Evolutionary conservation across 306 rosid species (phyloP).

Genomic region (Geum urbanum): DNA sequence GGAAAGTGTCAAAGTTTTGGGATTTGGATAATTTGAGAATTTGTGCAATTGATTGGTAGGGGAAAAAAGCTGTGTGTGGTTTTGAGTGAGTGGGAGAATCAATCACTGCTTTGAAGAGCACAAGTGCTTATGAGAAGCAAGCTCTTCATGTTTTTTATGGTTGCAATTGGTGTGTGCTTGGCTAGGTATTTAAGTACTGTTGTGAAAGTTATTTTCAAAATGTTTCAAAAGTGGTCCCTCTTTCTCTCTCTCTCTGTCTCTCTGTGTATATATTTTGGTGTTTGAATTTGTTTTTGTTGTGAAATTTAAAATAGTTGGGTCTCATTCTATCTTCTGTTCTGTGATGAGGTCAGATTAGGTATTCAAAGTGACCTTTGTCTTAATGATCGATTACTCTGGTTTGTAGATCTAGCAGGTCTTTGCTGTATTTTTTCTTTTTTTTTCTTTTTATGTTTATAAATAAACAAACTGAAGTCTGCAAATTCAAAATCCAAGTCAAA

Average conservation of each 20-base stretch:
- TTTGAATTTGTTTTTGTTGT: constrained; percentile 6
- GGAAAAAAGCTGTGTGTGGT: background rate
- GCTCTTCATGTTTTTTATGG: background rate
- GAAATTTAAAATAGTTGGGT: background rate
- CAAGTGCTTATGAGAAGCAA: constrained; percentile 12
- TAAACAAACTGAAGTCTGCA: background rate
- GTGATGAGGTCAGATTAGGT: background rate
- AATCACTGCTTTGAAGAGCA: constrained; percentile 17
- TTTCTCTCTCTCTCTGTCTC: background rate
- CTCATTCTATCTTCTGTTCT: too few species aligned
- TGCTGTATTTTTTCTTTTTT: background rate
- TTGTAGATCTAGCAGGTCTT: background rate
- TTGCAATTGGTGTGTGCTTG: background rate
- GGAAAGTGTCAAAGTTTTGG: constrained; percentile 3
- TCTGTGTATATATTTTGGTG: background rate
- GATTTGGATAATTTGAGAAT: constrained; percentile 3
- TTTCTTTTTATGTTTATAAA: background rate
- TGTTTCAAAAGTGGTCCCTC: constrained; percentile 15
- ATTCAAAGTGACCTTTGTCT: background rate
- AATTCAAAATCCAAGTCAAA: constrained; percentile 14
- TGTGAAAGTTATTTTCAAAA: constrained; percentile 8
- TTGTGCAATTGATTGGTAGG: constrained; percentile 18
- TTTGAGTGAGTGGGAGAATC: constrained; percentile 3
- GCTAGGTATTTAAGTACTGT: background rate
- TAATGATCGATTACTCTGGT: background rate